Evolutionary conservation across 2,329 filamentous ascomycete genomes (phyloP), one percentile per base, ranked within the genome.

Genomic region (Celoporthe dispersa): DNA sequence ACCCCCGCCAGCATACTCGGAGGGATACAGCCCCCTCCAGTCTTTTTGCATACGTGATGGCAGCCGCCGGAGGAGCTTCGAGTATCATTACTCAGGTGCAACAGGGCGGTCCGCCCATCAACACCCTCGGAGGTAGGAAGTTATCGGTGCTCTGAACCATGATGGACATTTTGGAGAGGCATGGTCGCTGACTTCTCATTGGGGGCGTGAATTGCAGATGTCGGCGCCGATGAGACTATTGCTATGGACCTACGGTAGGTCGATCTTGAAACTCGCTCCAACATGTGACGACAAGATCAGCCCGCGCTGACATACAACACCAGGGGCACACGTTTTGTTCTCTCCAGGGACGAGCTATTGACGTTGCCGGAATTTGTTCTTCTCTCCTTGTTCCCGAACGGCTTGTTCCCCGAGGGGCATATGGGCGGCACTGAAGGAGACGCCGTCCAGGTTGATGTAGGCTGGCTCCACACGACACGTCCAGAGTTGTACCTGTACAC

Each of bases 51-150:
- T 99, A 97, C 88, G 89, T 97, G 80, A 99, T 99, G 96, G 94
- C 96, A 83, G 93, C 94, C 80, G 94, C 95, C 83, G 95, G 95
- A 86, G 95, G 94, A 84, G 93, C 94, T 76, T 92, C 94, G 85
- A 98, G 96, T 88, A 97, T 99, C 80, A 97, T 99, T 84, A 99
- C 96, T 82, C 96, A 99, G 85, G 96, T 99, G 76, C 94, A 97
- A 80, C 96, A 99, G 83, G 92, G 92, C 74, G 94, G 92, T 65
- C 92, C 94, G 76, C 92, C 94, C 51, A 90, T 98, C 76, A 97
- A 96, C 81, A 92, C 93, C 68, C 86, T 98, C 72, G 94, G 93
- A 88, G 93, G 93, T 94, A 83, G 78, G 86, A 72, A 33, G 25
- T 12, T 28, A 31, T 28, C 14, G 12, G 22, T 6, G 4, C 9